A percentile compares a stretch with the other conserved stretches of the same genome.
These are phyloP conservation scores for Yueomyces sinensis DNA, from an alignment of 805 yeast genomes.

Conservation along the genomic window DNA sequence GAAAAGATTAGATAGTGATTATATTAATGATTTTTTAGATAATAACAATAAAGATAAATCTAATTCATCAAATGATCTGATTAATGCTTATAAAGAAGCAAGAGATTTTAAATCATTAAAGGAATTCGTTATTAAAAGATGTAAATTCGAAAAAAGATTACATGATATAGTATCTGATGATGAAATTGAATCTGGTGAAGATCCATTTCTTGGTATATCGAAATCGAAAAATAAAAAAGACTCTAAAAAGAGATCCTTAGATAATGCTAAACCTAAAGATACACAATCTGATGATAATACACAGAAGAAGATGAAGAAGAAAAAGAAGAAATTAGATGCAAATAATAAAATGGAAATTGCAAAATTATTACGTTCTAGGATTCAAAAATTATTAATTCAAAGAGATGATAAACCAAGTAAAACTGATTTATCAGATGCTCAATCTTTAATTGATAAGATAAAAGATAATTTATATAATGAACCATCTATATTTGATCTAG, in stretches of 20 bases:
- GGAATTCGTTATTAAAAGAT: slow-evolving; percentile 15
- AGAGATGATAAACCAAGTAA: slow-evolving; percentile 17
- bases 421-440: slow-evolving; percentile 15
- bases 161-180: slow-evolving; percentile 10
- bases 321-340: slow-evolving; percentile 12
- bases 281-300: not conserved
- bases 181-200: slow-evolving; percentile 14
- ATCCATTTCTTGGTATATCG: slow-evolving; percentile 13
- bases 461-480: slow-evolving; percentile 12
- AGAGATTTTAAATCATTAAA: slow-evolving; percentile 12
- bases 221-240: slow-evolving; percentile 1
- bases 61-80: slow-evolving; percentile 8
- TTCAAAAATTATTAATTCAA: slow-evolving; percentile 21
- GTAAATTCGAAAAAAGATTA: slow-evolving; percentile 14
- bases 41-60: slow-evolving; percentile 3
- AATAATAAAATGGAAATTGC: slow-evolving; percentile 18
- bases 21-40: slow-evolving; percentile 9
- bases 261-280: not conserved
- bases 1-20: slow-evolving; percentile 6
- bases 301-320: not conserved
- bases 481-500: slow-evolving; percentile 21
- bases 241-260: not conserved
- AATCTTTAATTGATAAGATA: slow-evolving; percentile 16
- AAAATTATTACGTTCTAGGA: slow-evolving; percentile 17
- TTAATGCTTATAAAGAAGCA: slow-evolving; percentile 21